A percentile compares a stretch with the other conserved stretches of the same genome.
Evolutionary conservation across 176 grass and related monocot genomes (phyloP).

Genomic region (Tillandsia fasciculata): DNA sequence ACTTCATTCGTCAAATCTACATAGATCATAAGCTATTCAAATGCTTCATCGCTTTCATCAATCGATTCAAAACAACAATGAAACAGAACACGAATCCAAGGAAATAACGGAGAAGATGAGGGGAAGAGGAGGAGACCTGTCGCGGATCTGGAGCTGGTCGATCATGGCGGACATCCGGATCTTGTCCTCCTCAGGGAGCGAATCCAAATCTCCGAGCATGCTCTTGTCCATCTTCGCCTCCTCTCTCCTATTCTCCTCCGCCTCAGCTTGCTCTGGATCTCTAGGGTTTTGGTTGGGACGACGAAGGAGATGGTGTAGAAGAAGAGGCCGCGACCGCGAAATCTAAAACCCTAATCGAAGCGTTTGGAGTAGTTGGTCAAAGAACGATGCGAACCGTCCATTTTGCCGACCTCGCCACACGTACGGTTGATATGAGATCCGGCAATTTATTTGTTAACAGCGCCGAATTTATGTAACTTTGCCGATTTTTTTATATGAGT

Average conservation of each 20-base stretch:
- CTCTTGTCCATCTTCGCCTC: constrained; percentile 65
- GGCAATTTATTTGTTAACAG: no score
- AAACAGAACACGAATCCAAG: neutral
- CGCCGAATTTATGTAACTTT: no score
- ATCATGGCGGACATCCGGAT: constrained; percentile 78
- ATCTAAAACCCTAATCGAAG: neutral
- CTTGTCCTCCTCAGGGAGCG: constrained; percentile 85
- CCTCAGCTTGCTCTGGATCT: neutral
- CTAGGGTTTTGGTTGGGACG: constrained; percentile 10
- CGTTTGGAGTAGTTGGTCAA: neutral
- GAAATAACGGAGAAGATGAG: no score
- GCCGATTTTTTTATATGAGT: no score
- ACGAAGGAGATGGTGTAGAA: neutral
- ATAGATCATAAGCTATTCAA: neutral
- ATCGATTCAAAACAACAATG: neutral
- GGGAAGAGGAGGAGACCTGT: constrained; percentile 36
- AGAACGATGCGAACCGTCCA: neutral
- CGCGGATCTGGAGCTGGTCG: constrained; percentile 90
- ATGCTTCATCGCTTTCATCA: neutral
- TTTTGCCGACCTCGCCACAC: no score
- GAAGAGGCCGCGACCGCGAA: neutral
- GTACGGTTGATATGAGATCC: no score
- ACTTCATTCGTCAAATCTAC: neutral
- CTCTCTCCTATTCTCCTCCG: neutral
- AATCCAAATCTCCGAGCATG: constrained; percentile 73